These are phyloP conservation scores for Glycine soja DNA, from an alignment of 306 rosid genomes.

Conservation along the genomic window DNA sequence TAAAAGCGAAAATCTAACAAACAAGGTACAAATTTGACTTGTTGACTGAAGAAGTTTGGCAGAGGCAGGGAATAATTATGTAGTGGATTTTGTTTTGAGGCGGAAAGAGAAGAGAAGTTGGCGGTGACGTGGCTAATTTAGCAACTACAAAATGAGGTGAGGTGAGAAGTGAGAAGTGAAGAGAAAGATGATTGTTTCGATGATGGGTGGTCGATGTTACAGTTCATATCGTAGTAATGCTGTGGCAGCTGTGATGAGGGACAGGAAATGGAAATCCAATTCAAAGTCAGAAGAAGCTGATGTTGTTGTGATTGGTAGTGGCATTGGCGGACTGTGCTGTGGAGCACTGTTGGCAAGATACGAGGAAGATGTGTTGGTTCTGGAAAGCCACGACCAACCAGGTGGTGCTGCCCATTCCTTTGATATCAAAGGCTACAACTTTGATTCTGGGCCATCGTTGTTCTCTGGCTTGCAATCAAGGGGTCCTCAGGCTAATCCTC, in stretches of 20 bases:
- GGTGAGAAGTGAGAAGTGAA: not conserved
- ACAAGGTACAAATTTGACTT: no score
- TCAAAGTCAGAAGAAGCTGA: slow-evolving; percentile 60
- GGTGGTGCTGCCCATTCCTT: slow-evolving; percentile 97
- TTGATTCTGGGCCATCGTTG: slow-evolving; percentile 92
- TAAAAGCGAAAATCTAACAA: no score
- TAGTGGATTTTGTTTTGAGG: no score
- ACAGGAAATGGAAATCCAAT: no score
- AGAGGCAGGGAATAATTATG: no score
- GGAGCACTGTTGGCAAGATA: slow-evolving; percentile 86
- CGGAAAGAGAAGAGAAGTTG: not conserved
- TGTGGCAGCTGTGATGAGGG: not conserved
- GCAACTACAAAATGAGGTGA: slow-evolving; percentile 34
- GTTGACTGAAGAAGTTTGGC: no score
- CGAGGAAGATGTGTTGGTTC: slow-evolving; percentile 73
- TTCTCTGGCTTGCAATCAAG: slow-evolving; percentile 91
- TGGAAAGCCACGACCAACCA: slow-evolving; percentile 85
- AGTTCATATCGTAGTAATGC: not conserved
- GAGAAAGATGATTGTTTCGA: slow-evolving; percentile 11
- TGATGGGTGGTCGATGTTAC: not conserved
- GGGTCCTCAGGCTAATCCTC: slow-evolving; percentile 95
- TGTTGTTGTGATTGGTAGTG: slow-evolving; percentile 87
- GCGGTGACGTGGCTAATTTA: slow-evolving; percentile 59
- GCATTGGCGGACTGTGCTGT: slow-evolving; percentile 85
- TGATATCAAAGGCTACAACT: slow-evolving; percentile 72